Base-by-base conservation (phyloP, 495 filamentous ascomycete genomes). In the Pseudotulostoma volvatum region DNA sequence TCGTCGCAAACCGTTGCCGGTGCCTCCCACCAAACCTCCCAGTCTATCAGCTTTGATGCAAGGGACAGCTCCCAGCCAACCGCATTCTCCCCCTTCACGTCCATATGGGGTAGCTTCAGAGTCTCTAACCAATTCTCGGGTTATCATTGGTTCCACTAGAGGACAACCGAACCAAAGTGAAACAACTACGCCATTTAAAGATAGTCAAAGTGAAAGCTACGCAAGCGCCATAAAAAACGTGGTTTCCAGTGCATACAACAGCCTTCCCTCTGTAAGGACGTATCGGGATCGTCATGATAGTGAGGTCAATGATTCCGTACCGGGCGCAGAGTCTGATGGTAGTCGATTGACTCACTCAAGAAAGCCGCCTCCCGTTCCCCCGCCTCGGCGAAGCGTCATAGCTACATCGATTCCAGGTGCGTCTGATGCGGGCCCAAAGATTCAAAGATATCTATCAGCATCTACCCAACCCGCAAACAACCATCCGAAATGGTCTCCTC, bases 1-100 rank as follows among this genome's bases (percentile, higher is more conserved):
- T 18, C 59, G 54, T 36, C 61, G 60, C 18, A 71, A 68, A 42
- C 56, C 61, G 1, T 57, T 51, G 0, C 66, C 67, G 23, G 57
- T 65, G 3, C 42, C 61, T 16, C 68, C 67, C 5, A 45, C 44
- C 8, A 56, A 52, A 31, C 59, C 63, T 13, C 62, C 60, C 15
- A 57, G 55, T 38, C 34, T 41, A 1, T 52, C 47, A 23, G 43
- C 48, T 15, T 13, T 15, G 40, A 30, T 31, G 43, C 31, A 21
- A 34, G 23, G 42, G 33, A 17, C 48, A 25, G 20, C 47, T 35
- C 18, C 44, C 41, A 32, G 34, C 33, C 15, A 42, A 44, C 16
- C 46, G 44, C 21, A 40, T 30, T 31, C 38, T 3, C 36, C 33
- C 53, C 55, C 13, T 45, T 57, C 17, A 47, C 54, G 4, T 56